Percentiles rank a stretch among this genome's conserved stretches.
phyloP scores from a whole-genome alignment of 306 rosid species.

The Cicer cuneatum region DNA sequence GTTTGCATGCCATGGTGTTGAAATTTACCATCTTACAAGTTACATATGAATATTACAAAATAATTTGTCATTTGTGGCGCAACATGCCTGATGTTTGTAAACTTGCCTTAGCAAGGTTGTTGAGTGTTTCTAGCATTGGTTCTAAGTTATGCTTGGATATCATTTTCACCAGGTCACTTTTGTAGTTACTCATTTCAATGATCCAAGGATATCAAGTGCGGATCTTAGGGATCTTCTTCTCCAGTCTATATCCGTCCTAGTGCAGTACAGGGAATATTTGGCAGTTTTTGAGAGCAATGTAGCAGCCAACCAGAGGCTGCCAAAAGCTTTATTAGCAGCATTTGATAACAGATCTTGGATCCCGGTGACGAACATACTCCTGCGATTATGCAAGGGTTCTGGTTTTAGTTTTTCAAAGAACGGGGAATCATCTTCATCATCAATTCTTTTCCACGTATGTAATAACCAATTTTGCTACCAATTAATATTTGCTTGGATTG shows the following conservation, averaged over 20 bases:
- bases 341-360: slow-evolving; percentile 98
- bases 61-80: neutral
- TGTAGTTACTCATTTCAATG: slow-evolving; percentile 91
- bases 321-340: slow-evolving; percentile 82
- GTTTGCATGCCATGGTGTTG: slow-evolving; percentile 8
- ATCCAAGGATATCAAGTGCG: slow-evolving; percentile 93
- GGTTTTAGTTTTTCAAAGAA: slow-evolving; percentile 88
- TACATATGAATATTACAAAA: slow-evolving; percentile 12
- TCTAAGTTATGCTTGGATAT: slow-evolving; percentile 35
- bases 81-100: slow-evolving; percentile 1
- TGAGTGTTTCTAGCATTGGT: slow-evolving; percentile 19
- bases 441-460: slow-evolving; percentile 80
- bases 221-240: slow-evolving; percentile 96
- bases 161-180: slow-evolving; percentile 79
- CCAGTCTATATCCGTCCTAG: slow-evolving; percentile 90
- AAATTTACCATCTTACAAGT: slow-evolving; percentile 9
- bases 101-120: slow-evolving; percentile 31
- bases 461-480: slow-evolving; percentile 7
- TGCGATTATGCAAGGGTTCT: slow-evolving; percentile 91
- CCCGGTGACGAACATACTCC: slow-evolving; percentile 85
- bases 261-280: slow-evolving; percentile 88
- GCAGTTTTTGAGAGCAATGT: slow-evolving; percentile 85
- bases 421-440: slow-evolving; percentile 90
- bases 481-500: slow-evolving; percentile 19
- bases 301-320: slow-evolving; percentile 84